phyloP scores from a whole-genome alignment of 78 protist species.

The Cyanophora paradoxa region DNA sequence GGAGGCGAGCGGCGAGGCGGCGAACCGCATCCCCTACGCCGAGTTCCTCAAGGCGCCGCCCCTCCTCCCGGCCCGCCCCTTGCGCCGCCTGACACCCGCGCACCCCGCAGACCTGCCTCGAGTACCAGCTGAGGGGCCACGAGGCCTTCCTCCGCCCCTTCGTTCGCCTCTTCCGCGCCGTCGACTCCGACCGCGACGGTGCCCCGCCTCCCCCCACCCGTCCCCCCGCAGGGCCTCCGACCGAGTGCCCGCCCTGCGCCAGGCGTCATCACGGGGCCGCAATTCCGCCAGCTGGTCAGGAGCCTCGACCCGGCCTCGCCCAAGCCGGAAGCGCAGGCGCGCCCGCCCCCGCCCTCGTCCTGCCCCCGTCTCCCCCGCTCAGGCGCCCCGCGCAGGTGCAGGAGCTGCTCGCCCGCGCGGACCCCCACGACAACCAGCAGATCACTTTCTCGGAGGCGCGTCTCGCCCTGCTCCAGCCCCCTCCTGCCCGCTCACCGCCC shows the following conservation, averaged over 20 bases:
- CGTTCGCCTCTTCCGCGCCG: slow-evolving; percentile 23
- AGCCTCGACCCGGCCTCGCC: not conserved
- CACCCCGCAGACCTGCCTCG: too few relatives aligned
- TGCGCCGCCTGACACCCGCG: too few relatives aligned
- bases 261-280: not conserved
- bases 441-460: not conserved
- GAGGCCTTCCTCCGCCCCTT: slow-evolving; percentile 34
- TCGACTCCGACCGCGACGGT: too few relatives aligned
- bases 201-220: too few relatives aligned
- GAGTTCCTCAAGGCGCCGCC: slow-evolving; percentile 13
- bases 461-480: not conserved
- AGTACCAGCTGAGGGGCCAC: slow-evolving; percentile 54
- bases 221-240: too few relatives aligned
- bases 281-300: not conserved
- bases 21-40: too few relatives aligned
- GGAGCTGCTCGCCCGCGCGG: not conserved
- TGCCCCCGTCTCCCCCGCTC: too few relatives aligned
- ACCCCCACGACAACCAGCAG: not conserved
- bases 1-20: too few relatives aligned
- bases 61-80: too few relatives aligned
- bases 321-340: too few relatives aligned
- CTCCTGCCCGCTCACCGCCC: not conserved
- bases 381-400: not conserved
- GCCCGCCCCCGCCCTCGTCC: too few relatives aligned
- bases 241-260: not conserved